Conservation (phyloP, 495 filamentous ascomycete species). For the Terfezia claveryi region DNA sequence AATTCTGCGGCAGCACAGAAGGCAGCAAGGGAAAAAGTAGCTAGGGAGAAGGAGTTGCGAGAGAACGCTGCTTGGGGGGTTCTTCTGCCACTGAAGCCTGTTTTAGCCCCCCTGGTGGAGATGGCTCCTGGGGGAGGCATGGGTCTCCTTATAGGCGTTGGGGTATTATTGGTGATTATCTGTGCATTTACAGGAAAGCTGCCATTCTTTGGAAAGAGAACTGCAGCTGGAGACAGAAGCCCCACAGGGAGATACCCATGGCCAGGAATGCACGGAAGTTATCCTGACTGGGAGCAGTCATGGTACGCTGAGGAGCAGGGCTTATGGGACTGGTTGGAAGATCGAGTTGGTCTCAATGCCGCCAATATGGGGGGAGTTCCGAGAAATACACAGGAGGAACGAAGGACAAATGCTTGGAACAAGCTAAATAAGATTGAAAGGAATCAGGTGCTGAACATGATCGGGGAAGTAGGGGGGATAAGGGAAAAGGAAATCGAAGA, state of each 20-base stretch:
- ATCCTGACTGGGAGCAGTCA: conserved; percentile 73
- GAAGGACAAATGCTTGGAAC: conserved; percentile 2
- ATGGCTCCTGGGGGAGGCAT: background rate
- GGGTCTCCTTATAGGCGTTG: background rate
- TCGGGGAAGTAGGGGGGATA: conserved; percentile 35
- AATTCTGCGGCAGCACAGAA: conserved; percentile 5
- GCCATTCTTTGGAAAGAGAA: conserved; percentile 19
- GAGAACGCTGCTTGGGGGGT: conserved; percentile 45
- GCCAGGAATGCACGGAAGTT: conserved; percentile 32
- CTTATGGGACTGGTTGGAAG: conserved; percentile 90
- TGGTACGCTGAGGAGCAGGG: conserved; percentile 80
- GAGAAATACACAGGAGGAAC: conserved; percentile 20
- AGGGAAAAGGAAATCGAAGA: conserved; percentile 60
- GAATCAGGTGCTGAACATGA: background rate
- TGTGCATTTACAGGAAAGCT: conserved; percentile 33
- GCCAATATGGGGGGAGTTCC: conserved; percentile 31
- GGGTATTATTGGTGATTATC: conserved; percentile 26
- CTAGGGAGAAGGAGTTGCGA: conserved; percentile 23
- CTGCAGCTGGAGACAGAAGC: conserved; percentile 19
- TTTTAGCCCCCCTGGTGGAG: conserved; percentile 50
- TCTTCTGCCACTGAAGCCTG: conserved; percentile 49
- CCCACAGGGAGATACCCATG: conserved; percentile 17
- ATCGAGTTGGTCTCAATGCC: conserved; percentile 43
- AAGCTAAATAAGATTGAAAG: background rate
- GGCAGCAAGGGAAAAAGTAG: conserved; percentile 23